Base-by-base conservation (phyloP, 2,329 filamentous ascomycete species). In the Kalmusia sp. region DNA sequence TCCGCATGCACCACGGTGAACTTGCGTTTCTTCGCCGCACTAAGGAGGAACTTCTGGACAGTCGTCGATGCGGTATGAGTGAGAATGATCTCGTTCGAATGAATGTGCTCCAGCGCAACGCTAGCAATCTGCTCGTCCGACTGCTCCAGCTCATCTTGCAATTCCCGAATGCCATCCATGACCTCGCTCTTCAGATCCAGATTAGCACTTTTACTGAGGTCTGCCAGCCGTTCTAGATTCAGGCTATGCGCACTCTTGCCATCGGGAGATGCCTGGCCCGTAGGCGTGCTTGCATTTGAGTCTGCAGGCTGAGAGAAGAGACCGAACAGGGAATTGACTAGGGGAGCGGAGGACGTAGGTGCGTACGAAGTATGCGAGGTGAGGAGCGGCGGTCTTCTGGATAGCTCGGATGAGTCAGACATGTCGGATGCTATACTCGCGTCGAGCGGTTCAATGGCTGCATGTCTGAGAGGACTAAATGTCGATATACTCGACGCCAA, bases 41-140 rank as follows among this genome's bases (percentile, higher is more conserved):
- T 89, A 33, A 95, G 82, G 22, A 99, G 82, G 68, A 99, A 98
- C 51, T 88, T 90, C 71, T 97, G 92, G 6, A 97, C 91, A 0
- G 91, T 96, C 28, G 86, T 84, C 0, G 92, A 93, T 1, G 92
- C 92, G 38, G 91, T 90, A 72, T 96, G 89, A 7, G 93, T 93
- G 57, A 99, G 85, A 58, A 99, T 91, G 64, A 93, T 89, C 74
- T 99, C 93, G 69, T 93, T 92, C 1, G 91, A 90, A 71, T 96
- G 91, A 59, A 99, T 96, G 74, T 97, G 91, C 41, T 96, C 91
- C 58, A 96, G 89, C 2, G 93, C 91, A 60, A 92, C 90, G 19
- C 87, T 86, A 2, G 93, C 91, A 64, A 99, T 96, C 75, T 96
- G 92, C 68, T 96, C 92, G 70, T 97, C 95, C 6, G 92, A 92